Evolutionary conservation across 805 yeast genomes (phyloP).

Genomic region (Candida ficus): DNA sequence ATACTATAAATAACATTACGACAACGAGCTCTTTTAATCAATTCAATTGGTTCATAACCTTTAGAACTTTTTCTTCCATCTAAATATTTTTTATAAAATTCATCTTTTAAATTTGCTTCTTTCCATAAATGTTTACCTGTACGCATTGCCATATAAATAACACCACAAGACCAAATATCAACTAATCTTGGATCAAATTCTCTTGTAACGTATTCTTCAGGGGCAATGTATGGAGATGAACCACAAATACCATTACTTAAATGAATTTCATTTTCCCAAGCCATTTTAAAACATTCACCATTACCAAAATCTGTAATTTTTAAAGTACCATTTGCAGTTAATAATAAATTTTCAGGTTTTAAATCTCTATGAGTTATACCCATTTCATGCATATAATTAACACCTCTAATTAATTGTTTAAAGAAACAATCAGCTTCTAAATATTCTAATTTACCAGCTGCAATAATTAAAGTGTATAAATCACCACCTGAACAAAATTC

Average conservation of each 20-base stretch:
- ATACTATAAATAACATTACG: slow-evolving; percentile 91
- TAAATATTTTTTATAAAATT: slow-evolving; percentile 69
- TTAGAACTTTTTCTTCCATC: slow-evolving; percentile 72
- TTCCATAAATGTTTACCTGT: slow-evolving; percentile 94
- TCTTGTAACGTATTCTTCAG: slow-evolving; percentile 64
- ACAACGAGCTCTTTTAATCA: slow-evolving; percentile 79
- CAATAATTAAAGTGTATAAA: slow-evolving; percentile 64
- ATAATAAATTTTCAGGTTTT: slow-evolving; percentile 78
- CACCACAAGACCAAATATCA: slow-evolving; percentile 93
- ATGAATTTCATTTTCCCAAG: slow-evolving; percentile 73
- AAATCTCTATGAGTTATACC: slow-evolving; percentile 89
- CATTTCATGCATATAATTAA: slow-evolving; percentile 81
- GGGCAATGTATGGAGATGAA: slow-evolving; percentile 85
- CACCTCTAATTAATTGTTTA: slow-evolving; percentile 80
- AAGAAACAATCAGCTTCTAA: slow-evolving; percentile 88
- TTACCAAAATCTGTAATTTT: slow-evolving; percentile 90
- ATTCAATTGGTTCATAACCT: slow-evolving; percentile 91
- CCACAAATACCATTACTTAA: slow-evolving; percentile 77
- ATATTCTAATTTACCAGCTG: slow-evolving; percentile 73
- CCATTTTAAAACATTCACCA: slow-evolving; percentile 77
- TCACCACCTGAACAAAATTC: slow-evolving; percentile 84
- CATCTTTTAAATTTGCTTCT: slow-evolving; percentile 75
- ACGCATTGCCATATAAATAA: slow-evolving; percentile 88
- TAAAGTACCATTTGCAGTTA: slow-evolving; percentile 66
- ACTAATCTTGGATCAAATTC: slow-evolving; percentile 79